These are phyloP conservation scores for Bruguiera gymnorhiza DNA, from an alignment of 345 rosid genomes.

Conservation along the genomic window DNA sequence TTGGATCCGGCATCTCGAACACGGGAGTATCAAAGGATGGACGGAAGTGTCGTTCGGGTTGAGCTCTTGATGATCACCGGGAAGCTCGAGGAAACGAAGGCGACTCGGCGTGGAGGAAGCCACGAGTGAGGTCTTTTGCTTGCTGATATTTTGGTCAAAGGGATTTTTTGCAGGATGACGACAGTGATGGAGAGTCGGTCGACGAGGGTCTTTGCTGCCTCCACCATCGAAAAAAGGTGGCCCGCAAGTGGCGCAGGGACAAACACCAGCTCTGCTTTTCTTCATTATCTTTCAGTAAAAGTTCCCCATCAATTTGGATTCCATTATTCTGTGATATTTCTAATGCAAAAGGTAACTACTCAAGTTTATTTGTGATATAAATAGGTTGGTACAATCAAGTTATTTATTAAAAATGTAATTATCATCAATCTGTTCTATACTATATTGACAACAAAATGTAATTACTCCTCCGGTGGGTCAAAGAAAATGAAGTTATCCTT, in stretches of 20 bases:
- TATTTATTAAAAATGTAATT: too few relatives aligned
- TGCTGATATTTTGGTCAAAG: slow-evolving; percentile 4
- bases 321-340: too few relatives aligned
- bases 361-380: too few relatives aligned
- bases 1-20: slow-evolving; percentile 13
- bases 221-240: slow-evolving; percentile 40
- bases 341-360: too few relatives aligned
- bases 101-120: slow-evolving; percentile 25
- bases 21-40: neutral
- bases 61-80: slow-evolving; percentile 12
- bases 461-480: too few relatives aligned
- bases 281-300: neutral
- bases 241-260: slow-evolving; percentile 50
- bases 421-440: too few relatives aligned
- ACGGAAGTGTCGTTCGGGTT: neutral
- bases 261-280: slow-evolving; percentile 38
- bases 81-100: slow-evolving; percentile 36
- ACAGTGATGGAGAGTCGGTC: slow-evolving; percentile 46
- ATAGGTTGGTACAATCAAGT: too few relatives aligned
- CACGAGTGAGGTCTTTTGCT: slow-evolving; percentile 1
- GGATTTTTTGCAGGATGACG: slow-evolving; percentile 29
- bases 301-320: too few relatives aligned
- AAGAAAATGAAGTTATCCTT: too few relatives aligned
- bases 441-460: too few relatives aligned
- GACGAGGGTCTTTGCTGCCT: slow-evolving; percentile 42